Evolutionary conservation across 108 stramenopile species (phyloP).

Genomic region (Tribonema minus): DNA sequence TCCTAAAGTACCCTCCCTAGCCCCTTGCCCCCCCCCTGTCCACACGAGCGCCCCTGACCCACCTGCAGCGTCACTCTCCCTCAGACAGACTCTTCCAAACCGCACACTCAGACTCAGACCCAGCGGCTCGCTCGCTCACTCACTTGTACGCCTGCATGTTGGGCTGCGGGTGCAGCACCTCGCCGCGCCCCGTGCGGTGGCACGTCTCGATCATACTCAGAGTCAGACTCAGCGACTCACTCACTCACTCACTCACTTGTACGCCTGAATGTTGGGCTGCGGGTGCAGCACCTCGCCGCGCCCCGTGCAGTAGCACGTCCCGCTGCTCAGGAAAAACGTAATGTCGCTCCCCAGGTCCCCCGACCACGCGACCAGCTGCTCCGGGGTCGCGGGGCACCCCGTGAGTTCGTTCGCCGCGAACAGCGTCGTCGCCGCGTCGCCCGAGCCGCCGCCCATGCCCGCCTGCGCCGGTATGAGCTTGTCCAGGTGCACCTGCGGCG

Average conservation of each 20-base stretch:
- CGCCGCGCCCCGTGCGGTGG: conserved; percentile 89
- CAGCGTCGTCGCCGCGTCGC: conserved; percentile 89
- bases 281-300: conserved; percentile 85
- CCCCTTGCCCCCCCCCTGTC: too few relatives aligned
- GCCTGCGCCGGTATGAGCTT: conserved; percentile 86
- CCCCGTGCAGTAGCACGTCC: conserved; percentile 93
- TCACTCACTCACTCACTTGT: too few relatives aligned
- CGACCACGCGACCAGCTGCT: conserved; percentile 86
- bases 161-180: conserved; percentile 76
- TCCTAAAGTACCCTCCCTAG: too few relatives aligned
- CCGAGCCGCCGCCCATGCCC: conserved; percentile 86
- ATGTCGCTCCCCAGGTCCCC: conserved; percentile 86
- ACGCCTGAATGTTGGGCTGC: conserved; percentile 47
- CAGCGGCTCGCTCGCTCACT: too few relatives aligned
- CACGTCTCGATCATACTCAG: conserved; percentile 86
- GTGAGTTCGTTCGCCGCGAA: conserved; percentile 83
- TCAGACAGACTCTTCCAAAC: too few relatives aligned
- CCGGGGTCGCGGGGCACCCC: conserved; percentile 73
- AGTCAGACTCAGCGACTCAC: too few relatives aligned
- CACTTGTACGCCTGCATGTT: too few relatives aligned
- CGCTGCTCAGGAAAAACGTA: conserved; percentile 83
- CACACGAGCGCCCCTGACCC: too few relatives aligned
- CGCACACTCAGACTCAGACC: too few relatives aligned
- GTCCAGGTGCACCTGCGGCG: conserved; percentile 68
- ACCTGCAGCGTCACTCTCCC: too few relatives aligned